Conservation (phyloP, 2,329 filamentous ascomycete species). For the Eurotiales sp. region DNA sequence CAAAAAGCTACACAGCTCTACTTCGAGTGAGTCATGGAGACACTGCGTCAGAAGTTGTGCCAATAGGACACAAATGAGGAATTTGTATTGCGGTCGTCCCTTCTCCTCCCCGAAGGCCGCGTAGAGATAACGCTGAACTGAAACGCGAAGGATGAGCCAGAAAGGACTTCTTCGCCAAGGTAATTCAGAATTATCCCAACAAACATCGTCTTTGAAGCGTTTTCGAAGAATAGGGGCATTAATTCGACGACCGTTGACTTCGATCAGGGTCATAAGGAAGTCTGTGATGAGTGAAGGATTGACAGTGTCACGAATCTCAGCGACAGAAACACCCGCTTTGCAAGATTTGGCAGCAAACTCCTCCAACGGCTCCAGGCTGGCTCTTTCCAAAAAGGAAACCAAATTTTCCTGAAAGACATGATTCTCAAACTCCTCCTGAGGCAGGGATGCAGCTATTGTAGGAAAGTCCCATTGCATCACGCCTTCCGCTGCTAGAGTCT, state of each 20-base stretch:
- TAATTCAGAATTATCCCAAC: conserved; percentile 42
- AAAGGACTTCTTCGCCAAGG: conserved; percentile 62
- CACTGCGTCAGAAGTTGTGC: conserved; percentile 45
- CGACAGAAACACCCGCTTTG: conserved; percentile 22
- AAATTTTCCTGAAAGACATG: background rate
- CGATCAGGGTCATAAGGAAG: conserved; percentile 58
- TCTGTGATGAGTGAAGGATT: conserved; percentile 57
- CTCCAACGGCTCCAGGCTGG: conserved; percentile 3
- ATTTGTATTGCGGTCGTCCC: conserved; percentile 55
- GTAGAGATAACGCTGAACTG: conserved; percentile 51
- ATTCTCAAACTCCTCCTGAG: conserved; percentile 33
- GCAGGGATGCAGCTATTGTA: conserved; percentile 48
- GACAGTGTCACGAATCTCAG: conserved; percentile 57
- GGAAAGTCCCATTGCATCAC: conserved; percentile 61
- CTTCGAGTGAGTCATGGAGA: conserved; percentile 19
- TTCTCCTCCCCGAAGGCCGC: conserved; percentile 34
- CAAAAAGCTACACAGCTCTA: conserved; percentile 40
- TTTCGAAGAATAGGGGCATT: conserved; percentile 48
- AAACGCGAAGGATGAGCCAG: conserved; percentile 61
- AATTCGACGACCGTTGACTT: conserved; percentile 47
- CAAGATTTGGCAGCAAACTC: background rate
- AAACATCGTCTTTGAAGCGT: conserved; percentile 61
- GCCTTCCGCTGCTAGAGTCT: conserved; percentile 50
- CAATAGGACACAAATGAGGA: conserved; percentile 51
- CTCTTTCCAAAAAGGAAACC: background rate